Percentiles rank a stretch among this genome's conserved stretches.
Conservation (phyloP, 768 basidiomycete species). For the Neoboletus subvelutipes region DNA sequence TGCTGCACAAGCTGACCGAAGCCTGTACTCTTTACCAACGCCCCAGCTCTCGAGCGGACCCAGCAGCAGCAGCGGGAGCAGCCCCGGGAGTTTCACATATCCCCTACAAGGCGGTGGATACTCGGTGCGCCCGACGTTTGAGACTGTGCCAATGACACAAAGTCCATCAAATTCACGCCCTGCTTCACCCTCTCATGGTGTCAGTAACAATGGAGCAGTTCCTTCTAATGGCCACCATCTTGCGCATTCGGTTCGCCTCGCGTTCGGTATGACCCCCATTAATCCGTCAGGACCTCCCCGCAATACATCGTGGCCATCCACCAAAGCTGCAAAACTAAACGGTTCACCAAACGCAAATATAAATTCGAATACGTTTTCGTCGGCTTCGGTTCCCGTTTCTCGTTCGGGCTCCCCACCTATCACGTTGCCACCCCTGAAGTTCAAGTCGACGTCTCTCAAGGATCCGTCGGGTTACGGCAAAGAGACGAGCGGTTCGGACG, state of each 20-base stretch:
- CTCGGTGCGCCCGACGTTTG: slow-evolving; percentile 23
- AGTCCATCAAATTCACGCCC: slow-evolving; percentile 60
- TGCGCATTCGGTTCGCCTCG: slow-evolving; percentile 80
- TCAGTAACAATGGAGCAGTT: slow-evolving; percentile 24
- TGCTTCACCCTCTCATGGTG: slow-evolving; percentile 52
- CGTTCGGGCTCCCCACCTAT: slow-evolving; percentile 72
- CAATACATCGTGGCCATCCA: slow-evolving; percentile 40
- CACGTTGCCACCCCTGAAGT: slow-evolving; percentile 65
- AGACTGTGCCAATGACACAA: slow-evolving; percentile 32
- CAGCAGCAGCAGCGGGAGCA: slow-evolving; percentile 59
- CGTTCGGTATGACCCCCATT: slow-evolving; percentile 93
- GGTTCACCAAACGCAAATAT: slow-evolving; percentile 9
- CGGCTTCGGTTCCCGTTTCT: slow-evolving; percentile 48
- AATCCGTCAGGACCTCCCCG: slow-evolving; percentile 36
- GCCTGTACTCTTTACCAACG: slow-evolving; percentile 43
- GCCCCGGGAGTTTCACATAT: slow-evolving; percentile 53
- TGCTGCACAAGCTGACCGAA: slow-evolving; percentile 26
- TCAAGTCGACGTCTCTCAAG: slow-evolving; percentile 29
- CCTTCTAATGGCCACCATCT: slow-evolving; percentile 57
- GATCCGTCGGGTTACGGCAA: slow-evolving; percentile 15
- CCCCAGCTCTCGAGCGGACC: slow-evolving; percentile 65
- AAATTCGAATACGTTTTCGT: slow-evolving; percentile 15
- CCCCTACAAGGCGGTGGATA: slow-evolving; percentile 26
- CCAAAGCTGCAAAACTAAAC: slow-evolving; percentile 15
- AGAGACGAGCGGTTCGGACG: slow-evolving; percentile 23